phyloP scores from a whole-genome alignment of 192 early-diverging fungal species.

The Funneliformis mosseae region DNA sequence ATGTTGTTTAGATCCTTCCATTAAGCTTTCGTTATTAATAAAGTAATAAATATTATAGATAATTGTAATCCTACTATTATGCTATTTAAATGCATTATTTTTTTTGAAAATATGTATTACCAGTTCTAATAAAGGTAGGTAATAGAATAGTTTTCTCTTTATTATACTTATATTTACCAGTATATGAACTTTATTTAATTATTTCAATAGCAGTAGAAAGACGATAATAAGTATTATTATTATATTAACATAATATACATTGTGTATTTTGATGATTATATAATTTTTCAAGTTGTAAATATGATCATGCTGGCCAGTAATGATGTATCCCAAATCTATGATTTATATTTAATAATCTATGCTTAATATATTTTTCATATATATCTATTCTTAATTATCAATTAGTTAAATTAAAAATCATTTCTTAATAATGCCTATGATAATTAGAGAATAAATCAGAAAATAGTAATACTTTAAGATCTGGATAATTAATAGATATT shows the following conservation, averaged over 20 bases:
- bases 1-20: not conserved
- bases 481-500: not conserved
- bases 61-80: not conserved
- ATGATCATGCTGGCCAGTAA: not conserved
- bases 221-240: not conserved
- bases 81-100: slow-evolving; percentile 15
- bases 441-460: not conserved
- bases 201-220: slow-evolving; percentile 5
- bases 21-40: not conserved
- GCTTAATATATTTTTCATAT: slow-evolving; percentile 17
- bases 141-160: not conserved
- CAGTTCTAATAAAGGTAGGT: slow-evolving; percentile 9
- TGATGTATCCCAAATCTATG: not conserved
- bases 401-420: not conserved
- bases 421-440: not conserved
- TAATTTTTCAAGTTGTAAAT: slow-evolving; percentile 23
- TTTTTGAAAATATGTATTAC: not conserved
- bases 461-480: slow-evolving; percentile 1
- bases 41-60: slow-evolving; percentile 2
- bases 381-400: not conserved
- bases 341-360: not conserved
- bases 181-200: not conserved
- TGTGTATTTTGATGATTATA: slow-evolving; percentile 12
- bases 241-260: not conserved
- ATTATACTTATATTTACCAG: not conserved